A percentile compares a stretch with the other conserved stretches of the same genome.
These are phyloP conservation scores for Diplogelasinospora grovesii DNA, from an alignment of 495 filamentous ascomycete genomes.

Conservation along the genomic window DNA sequence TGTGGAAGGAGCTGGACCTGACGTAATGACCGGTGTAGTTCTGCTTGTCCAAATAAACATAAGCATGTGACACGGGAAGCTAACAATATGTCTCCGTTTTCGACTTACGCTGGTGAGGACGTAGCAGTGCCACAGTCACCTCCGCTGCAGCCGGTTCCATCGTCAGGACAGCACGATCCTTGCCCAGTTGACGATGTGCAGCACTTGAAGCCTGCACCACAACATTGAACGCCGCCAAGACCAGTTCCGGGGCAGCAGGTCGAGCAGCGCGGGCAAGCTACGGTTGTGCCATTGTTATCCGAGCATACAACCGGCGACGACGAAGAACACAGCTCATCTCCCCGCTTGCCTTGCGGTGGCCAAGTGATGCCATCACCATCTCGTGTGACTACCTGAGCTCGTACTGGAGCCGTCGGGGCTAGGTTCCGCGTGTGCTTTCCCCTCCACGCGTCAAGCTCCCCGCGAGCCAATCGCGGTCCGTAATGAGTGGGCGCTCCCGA, in stretches of 20 bases:
- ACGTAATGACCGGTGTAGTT: not conserved
- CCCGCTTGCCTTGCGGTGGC: not conserved
- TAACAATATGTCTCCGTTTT: too few species aligned
- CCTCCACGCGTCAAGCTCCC: too few species aligned
- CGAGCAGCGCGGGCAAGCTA: not conserved
- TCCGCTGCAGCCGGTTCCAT: slow-evolving; percentile 1
- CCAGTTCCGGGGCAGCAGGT: slow-evolving; percentile 4
- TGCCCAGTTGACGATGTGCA: slow-evolving; percentile 2
- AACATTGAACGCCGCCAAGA: slow-evolving; percentile 5
- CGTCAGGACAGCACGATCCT: slow-evolving; percentile 5
- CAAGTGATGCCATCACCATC: not conserved
- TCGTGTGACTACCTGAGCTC: not conserved
- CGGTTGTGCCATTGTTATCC: not conserved
- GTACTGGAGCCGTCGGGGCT: too few species aligned
- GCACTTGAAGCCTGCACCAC: slow-evolving; percentile 10
- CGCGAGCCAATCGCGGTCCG: too few species aligned
- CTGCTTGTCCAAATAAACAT: not conserved
- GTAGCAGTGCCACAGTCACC: not conserved
- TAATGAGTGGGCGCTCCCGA: not conserved
- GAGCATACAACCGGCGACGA: not conserved
- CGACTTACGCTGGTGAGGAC: slow-evolving; percentile 2
- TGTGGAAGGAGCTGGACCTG: slow-evolving; percentile 3
- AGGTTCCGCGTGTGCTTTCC: too few species aligned
- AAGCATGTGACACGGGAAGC: not conserved
- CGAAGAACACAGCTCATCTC: not conserved